Percentiles rank a stretch among this genome's conserved stretches.
Conservation (phyloP, 176 grass and related monocot genomes). For the Tillandsia fasciculata region DNA sequence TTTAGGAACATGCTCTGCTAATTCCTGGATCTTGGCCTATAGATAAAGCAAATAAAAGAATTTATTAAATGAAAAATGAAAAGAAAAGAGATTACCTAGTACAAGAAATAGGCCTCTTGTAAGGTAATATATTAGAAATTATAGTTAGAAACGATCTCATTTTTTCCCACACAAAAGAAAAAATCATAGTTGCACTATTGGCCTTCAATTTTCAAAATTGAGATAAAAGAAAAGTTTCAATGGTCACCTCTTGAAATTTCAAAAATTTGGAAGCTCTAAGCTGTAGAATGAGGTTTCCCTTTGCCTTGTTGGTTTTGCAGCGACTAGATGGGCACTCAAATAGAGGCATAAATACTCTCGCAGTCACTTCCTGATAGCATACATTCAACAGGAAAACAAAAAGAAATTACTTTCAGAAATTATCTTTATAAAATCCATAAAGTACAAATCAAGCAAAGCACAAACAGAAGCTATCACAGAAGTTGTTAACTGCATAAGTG, state of each 20-base stretch:
- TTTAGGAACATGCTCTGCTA: slow-evolving; percentile 98
- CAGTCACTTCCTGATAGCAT: slow-evolving; percentile 89
- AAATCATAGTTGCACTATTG: neutral
- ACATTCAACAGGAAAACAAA: slow-evolving; percentile 8
- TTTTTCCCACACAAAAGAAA: neutral
- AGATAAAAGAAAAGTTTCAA: neutral
- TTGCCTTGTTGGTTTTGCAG: slow-evolving; percentile 85
- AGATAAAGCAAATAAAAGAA: neutral
- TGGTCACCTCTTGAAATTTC: slow-evolving; percentile 90
- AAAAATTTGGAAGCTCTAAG: slow-evolving; percentile 91
- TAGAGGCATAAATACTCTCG: slow-evolving; percentile 91
- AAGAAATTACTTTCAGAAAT: slow-evolving; percentile 3
- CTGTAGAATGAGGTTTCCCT: slow-evolving; percentile 96
- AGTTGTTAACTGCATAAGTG: no score
- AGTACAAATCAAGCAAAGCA: neutral
- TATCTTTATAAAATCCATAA: neutral
- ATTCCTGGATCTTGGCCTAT: slow-evolving; percentile 92
- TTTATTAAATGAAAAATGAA: neutral
- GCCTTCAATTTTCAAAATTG: neutral
- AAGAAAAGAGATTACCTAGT: neutral
- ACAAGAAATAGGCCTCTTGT: no score
- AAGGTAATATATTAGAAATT: no score
- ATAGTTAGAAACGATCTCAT: no score
- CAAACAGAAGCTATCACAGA: neutral
- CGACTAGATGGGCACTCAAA: slow-evolving; percentile 88